Conservation (phyloP, 257 asterid species). For the Lycium barbarum region DNA sequence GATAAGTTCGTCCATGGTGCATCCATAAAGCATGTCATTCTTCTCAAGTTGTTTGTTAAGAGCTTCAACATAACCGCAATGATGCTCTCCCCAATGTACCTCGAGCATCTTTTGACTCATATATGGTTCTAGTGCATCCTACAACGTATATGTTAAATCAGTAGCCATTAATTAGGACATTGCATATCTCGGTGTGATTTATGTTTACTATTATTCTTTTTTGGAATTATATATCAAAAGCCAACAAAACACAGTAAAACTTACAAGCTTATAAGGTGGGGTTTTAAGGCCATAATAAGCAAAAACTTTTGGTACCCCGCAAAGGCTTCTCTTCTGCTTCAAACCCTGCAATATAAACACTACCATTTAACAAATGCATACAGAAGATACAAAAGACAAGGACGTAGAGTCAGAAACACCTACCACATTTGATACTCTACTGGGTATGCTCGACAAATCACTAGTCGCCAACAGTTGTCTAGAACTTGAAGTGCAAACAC, state of each 20-base stretch:
- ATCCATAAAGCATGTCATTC: constrained; percentile 71
- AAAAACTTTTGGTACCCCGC: constrained; percentile 44
- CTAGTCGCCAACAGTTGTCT: constrained; percentile 35
- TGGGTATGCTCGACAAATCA: constrained; percentile 34
- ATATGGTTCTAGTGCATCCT: constrained; percentile 93
- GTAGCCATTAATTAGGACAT: not conserved
- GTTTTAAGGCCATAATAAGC: constrained; percentile 80
- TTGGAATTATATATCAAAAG: not conserved
- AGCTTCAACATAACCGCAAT: constrained; percentile 77
- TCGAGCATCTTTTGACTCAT: constrained; percentile 82
- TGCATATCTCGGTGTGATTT: not conserved
- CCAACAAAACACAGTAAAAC: constrained; percentile 27
- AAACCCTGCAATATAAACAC: constrained; percentile 52
- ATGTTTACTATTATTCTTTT: not conserved
- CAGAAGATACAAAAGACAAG: not conserved
- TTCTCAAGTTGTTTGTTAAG: constrained; percentile 84
- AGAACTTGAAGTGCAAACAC: constrained; percentile 40
- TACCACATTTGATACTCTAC: constrained; percentile 40
- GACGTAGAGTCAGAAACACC: constrained; percentile 1
- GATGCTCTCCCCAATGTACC: constrained; percentile 93
- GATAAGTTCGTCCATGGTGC: constrained; percentile 79
- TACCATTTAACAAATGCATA: not conserved
- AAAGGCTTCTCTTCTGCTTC: constrained; percentile 41
- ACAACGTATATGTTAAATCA: constrained; percentile 17
- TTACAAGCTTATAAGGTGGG: constrained; percentile 86